These are phyloP conservation scores for Penicillium parvum DNA, from an alignment of 495 filamentous ascomycete species.

Conservation along the genomic window DNA sequence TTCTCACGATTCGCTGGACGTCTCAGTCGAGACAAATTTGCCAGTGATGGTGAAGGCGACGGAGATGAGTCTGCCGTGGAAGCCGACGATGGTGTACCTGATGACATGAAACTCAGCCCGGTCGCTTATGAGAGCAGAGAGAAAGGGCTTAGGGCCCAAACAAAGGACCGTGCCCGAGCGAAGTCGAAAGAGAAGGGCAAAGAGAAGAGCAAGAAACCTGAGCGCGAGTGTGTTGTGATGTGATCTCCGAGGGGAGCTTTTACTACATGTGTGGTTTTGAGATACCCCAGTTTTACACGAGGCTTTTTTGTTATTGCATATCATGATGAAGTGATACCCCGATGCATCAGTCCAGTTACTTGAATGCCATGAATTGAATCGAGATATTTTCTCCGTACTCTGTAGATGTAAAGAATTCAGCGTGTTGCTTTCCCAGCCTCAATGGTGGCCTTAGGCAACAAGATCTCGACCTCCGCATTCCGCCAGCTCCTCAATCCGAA, in stretches of 20 bases:
- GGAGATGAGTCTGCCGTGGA: constrained; percentile 25
- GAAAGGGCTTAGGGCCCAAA: constrained; percentile 27
- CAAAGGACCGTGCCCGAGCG: constrained; percentile 21
- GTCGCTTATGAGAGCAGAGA: constrained; percentile 26
- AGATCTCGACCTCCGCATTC: constrained; percentile 20
- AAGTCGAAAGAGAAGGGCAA: constrained; percentile 41
- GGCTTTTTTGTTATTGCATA: constrained; percentile 14
- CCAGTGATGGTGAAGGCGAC: constrained; percentile 32
- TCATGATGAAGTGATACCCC: constrained; percentile 23
- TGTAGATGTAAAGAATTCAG: too few relatives aligned
- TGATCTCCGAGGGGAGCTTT: constrained; percentile 21
- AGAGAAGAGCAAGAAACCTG: constrained; percentile 50
- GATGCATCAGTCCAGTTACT: constrained; percentile 15
- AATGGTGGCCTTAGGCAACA: constrained; percentile 15
- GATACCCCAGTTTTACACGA: constrained; percentile 38
- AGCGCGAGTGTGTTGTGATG: constrained; percentile 68
- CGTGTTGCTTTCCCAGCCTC: background rate
- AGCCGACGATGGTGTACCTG: constrained; percentile 20
- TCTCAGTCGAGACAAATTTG: constrained; percentile 40
- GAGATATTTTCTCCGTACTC: too few relatives aligned
- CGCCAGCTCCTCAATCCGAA: constrained; percentile 14
- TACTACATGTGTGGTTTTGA: constrained; percentile 1
- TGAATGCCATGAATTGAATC: too few relatives aligned
- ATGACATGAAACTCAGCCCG: constrained; percentile 26
- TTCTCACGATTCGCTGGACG: constrained; percentile 61